Conservation (phyloP, 306 rosid species). For the Cercis canadensis region DNA sequence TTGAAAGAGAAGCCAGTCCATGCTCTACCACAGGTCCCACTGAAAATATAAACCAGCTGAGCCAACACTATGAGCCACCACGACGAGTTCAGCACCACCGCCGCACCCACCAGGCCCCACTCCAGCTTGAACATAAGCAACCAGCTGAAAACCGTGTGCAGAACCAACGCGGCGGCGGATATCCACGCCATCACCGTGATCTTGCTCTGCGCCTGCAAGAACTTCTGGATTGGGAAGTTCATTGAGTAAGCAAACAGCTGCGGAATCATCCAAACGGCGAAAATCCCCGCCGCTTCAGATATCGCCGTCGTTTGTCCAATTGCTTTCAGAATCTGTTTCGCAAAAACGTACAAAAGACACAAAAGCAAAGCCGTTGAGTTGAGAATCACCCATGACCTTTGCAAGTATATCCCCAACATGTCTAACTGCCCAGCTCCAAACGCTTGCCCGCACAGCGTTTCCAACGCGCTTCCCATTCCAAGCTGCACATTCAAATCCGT, state of each 20-base stretch:
- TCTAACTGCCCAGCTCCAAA: constrained; percentile 75
- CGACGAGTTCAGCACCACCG: constrained; percentile 66
- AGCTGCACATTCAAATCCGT: constrained; percentile 39
- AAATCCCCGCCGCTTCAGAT: constrained; percentile 71
- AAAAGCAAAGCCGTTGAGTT: constrained; percentile 49
- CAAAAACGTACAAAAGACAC: constrained; percentile 60
- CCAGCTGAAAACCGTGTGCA: constrained; percentile 80
- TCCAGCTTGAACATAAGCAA: constrained; percentile 58
- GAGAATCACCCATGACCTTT: constrained; percentile 85
- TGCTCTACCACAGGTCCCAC: constrained; percentile 70
- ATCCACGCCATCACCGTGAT: constrained; percentile 87
- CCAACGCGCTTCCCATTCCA: constrained; percentile 96
- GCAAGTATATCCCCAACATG: constrained; percentile 90
- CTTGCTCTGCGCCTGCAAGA: constrained; percentile 88
- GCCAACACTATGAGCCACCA: constrained; percentile 80
- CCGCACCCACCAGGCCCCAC: constrained; percentile 85
- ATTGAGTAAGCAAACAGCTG: constrained; percentile 85
- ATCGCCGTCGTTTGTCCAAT: constrained; percentile 76
- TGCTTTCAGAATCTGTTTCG: constrained; percentile 46
- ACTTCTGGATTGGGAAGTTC: constrained; percentile 78
- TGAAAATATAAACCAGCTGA: constrained; percentile 61
- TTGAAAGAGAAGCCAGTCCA: constrained; percentile 78
- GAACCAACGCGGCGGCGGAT: constrained; percentile 56
- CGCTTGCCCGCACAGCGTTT: constrained; percentile 93
- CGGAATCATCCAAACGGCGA: constrained; percentile 88